These are phyloP conservation scores for Spathaspora hagerdaliae DNA, from an alignment of 805 yeast species.

Conservation along the genomic window DNA sequence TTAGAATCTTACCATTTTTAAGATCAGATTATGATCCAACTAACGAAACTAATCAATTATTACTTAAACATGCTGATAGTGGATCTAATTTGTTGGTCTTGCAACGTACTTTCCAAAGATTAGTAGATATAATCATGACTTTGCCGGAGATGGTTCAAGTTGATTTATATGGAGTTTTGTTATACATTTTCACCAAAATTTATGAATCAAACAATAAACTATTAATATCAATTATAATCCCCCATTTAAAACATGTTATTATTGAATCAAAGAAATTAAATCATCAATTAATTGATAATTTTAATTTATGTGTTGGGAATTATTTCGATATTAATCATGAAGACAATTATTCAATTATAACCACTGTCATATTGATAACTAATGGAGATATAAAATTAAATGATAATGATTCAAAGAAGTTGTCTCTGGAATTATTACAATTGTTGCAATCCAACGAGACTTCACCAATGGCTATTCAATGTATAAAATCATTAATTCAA, in stretches of 20 bases:
- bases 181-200: conserved; percentile 58
- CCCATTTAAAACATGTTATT: conserved; percentile 33
- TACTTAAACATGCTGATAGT: conserved; percentile 25
- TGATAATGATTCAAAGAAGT: conserved; percentile 16
- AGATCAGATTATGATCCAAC: conserved; percentile 40
- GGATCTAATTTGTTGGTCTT: conserved; percentile 40
- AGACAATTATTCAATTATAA: conserved; percentile 26
- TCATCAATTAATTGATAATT: conserved; percentile 19
- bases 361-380: conserved; percentile 32
- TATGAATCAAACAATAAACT: conserved; percentile 41
- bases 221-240: conserved; percentile 47
- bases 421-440: conserved; percentile 21
- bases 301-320: conserved; percentile 20
- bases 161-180: conserved; percentile 69
- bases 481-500: conserved; percentile 55
- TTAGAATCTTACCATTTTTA: conserved; percentile 56
- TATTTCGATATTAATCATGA: conserved; percentile 13
- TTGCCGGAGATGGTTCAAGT: conserved; percentile 66
- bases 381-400: conserved; percentile 27
- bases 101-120: conserved; percentile 45
- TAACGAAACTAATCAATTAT: conserved; percentile 20
- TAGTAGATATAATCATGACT: conserved; percentile 58
- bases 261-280: conserved; percentile 18
- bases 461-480: conserved; percentile 43
- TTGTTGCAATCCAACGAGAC: conserved; percentile 18